Evolutionary conservation across 345 rosid species (phyloP), one percentile per base, ranked within the genome.

Genomic region (Eucalyptus pauciflora): DNA sequence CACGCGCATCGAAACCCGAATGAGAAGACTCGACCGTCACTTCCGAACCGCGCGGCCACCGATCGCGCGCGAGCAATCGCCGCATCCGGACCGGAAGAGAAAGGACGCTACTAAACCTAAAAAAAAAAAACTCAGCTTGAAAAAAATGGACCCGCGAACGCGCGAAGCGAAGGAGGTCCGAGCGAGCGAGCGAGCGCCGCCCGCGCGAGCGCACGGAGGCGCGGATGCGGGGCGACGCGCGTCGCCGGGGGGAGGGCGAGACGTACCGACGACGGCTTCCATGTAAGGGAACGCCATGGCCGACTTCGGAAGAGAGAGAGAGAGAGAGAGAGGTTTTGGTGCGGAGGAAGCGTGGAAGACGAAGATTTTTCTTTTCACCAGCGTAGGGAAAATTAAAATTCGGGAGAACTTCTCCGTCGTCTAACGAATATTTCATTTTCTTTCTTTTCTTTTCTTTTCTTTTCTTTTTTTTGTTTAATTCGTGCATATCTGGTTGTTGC

Each of bases 241-340:
- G 58, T 31, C n/a, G 86, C 13, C 37, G 48, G 62, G 86, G 69
- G 86, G 69, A 25, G 62, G 50, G 71, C 14, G 87, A 89, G 92
- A 54, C 85, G 85, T 93, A 97, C 99, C 94, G 37, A 96, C 98
- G 80, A 96, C 99, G 50, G 97, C 93, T 94, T 96, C 99, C 99
- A 97, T 96, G 94, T 91, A 97, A 25, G 97, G 97, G 89, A 97
- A 95, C 93, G 90, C 96, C 99, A 97, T 97, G 92, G 92, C 87
- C 41, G 91, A 54, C 58, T 60, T 90, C 45, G 64, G 60, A n/a
- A 29, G 58, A 64, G 87, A 80, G 89, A 89, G 80, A 69, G 88
- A 52, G 80, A 37, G 56, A 33, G 46, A 33, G 88, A 29, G 48
- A 18, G 88, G 85, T 15, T 86, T 48, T 6, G 46, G 90, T 76